A percentile compares a stretch with the other conserved stretches of the same genome.
These are phyloP conservation scores for Mycena crocata DNA, from an alignment of 768 basidiomycete genomes.

Conservation along the genomic window DNA sequence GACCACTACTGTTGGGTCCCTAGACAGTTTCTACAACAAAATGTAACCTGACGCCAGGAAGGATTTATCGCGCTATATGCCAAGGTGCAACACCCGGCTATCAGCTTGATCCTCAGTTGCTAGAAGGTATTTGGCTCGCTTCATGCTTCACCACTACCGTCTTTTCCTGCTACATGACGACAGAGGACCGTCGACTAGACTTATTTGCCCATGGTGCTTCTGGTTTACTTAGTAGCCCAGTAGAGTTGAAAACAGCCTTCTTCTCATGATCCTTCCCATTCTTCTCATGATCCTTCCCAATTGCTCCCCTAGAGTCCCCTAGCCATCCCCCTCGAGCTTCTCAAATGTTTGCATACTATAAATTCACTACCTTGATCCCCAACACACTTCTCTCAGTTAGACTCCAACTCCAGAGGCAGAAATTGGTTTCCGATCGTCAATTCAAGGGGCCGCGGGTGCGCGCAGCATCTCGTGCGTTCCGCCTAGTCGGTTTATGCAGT, in stretches of 20 bases:
- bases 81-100: constrained; percentile 80
- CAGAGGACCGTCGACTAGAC: constrained; percentile 68
- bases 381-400: constrained; percentile 57
- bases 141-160: constrained; percentile 80
- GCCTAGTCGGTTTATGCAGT: constrained; percentile 72
- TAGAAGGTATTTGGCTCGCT: constrained; percentile 58
- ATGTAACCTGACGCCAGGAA: too few species aligned
- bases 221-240: constrained; percentile 69
- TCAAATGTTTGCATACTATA: constrained; percentile 65
- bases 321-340: constrained; percentile 81
- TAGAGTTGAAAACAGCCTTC: constrained; percentile 1
- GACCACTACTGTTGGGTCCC: too few species aligned
- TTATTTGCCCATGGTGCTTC: constrained; percentile 73
- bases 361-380: constrained; percentile 2
- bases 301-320: constrained; percentile 73
- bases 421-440: constrained; percentile 59
- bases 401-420: constrained; percentile 74
- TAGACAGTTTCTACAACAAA: too few species aligned
- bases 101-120: constrained; percentile 44
- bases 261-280: constrained; percentile 13
- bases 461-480: constrained; percentile 67
- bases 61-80: constrained; percentile 74
- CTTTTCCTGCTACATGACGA: constrained; percentile 67
- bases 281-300: constrained; percentile 13
- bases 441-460: constrained; percentile 75